Evolutionary conservation across 1,284 basidiomycete species (phyloP).

Genomic region (Cryptococcus maquisensis): DNA sequence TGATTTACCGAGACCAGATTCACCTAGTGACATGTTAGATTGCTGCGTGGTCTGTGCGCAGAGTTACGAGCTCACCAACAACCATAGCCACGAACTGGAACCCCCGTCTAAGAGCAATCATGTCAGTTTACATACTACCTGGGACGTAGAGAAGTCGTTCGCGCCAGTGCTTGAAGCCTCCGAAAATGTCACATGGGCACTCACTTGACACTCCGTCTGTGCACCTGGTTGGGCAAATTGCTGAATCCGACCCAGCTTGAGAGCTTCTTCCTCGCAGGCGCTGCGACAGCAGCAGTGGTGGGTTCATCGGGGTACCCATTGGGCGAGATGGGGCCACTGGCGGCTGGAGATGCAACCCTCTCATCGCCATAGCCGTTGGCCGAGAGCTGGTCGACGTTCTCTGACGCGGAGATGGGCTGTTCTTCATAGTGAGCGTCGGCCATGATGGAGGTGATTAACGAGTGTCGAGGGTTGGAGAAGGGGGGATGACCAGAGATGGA

Average conservation of each 20-base stretch:
- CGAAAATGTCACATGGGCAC: slow-evolving; percentile 17
- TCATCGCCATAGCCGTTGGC: neutral
- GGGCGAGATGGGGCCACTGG: slow-evolving; percentile 4
- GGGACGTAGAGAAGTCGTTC: no score
- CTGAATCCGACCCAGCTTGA: slow-evolving; percentile 64
- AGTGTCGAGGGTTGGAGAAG: neutral
- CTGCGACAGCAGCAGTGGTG: neutral
- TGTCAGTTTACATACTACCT: neutral
- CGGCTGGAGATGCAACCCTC: neutral
- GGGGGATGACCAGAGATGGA: neutral
- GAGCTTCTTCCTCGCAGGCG: slow-evolving; percentile 41
- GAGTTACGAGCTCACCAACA: slow-evolving; percentile 66
- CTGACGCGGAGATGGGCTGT: slow-evolving; percentile 11
- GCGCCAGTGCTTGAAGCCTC: neutral
- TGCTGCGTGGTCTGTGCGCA: neutral
- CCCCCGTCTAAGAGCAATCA: slow-evolving; percentile 58
- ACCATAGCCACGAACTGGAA: slow-evolving; percentile 97
- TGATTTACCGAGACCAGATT: slow-evolving; percentile 95
- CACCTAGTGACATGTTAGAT: slow-evolving; percentile 58
- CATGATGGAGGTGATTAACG: slow-evolving; percentile 18
- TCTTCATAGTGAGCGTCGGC: slow-evolving; percentile 39
- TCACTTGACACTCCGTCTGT: slow-evolving; percentile 83
- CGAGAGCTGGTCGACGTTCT: slow-evolving; percentile 6
- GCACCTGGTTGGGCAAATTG: slow-evolving; percentile 95
- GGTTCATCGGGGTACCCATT: slow-evolving; percentile 7